phyloP scores from a whole-genome alignment of 1,284 basidiomycete genomes.

The Meira nashicola region DNA sequence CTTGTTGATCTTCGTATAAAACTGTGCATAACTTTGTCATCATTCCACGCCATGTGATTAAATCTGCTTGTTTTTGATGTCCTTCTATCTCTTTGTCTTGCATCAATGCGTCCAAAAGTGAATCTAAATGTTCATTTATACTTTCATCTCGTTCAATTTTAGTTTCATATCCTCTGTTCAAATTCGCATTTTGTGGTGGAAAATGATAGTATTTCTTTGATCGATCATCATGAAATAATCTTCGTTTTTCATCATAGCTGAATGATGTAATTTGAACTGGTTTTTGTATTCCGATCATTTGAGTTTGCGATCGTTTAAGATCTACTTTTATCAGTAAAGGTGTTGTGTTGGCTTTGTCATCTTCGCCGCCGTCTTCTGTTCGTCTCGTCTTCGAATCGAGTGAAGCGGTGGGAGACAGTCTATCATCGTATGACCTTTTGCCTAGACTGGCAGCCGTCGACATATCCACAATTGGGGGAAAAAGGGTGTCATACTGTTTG shows the following conservation, averaged over 20 bases:
- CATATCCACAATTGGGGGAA: too few relatives aligned
- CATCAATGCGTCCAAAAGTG: slow-evolving; percentile 19
- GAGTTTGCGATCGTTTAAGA: too few relatives aligned
- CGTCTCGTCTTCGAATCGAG: too few relatives aligned
- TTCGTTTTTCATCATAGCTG: slow-evolving; percentile 29
- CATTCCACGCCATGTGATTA: slow-evolving; percentile 82
- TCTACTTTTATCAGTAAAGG: too few relatives aligned
- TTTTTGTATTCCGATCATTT: background rate
- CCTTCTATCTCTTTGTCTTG: slow-evolving; percentile 17
- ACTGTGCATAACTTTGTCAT: slow-evolving; percentile 67
- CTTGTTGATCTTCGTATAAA: slow-evolving; percentile 62
- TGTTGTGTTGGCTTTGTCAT: too few relatives aligned
- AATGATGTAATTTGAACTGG: slow-evolving; percentile 17
- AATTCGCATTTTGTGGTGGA: slow-evolving; percentile 38
- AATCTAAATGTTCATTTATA: slow-evolving; percentile 44
- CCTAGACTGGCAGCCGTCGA: too few relatives aligned
- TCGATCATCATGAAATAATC: slow-evolving; percentile 32
- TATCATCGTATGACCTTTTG: too few relatives aligned
- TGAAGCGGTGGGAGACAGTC: too few relatives aligned
- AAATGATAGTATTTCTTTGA: slow-evolving; percentile 25
- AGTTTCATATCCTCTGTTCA: slow-evolving; percentile 56
- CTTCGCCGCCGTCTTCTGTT: too few relatives aligned
- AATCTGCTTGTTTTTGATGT: slow-evolving; percentile 51
- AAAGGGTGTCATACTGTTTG: too few relatives aligned
- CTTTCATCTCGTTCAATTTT: slow-evolving; percentile 68